Conservation (phyloP, 1,284 basidiomycete species). For the Prillingera fragicola region DNA sequence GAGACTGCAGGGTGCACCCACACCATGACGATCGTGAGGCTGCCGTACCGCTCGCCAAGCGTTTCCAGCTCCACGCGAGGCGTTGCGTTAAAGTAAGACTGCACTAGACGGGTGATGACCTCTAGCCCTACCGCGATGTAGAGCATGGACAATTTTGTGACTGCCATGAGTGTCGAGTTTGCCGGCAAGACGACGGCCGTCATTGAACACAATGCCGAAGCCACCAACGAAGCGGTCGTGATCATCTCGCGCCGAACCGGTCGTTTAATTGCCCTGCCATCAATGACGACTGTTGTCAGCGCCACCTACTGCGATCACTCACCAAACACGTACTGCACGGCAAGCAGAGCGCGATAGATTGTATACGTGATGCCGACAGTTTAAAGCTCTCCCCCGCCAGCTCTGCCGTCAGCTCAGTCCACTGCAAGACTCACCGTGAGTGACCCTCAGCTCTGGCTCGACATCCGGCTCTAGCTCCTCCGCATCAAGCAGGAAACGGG, state of each 20-base stretch:
- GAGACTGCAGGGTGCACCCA: no score
- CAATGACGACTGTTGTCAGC: background rate
- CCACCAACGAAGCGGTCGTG: slow-evolving; percentile 2
- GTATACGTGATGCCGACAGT: slow-evolving; percentile 23
- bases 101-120: slow-evolving; percentile 8
- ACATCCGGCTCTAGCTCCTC: background rate
- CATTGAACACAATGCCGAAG: slow-evolving; percentile 17
- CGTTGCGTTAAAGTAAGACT: background rate
- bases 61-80: background rate
- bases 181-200: slow-evolving; percentile 14
- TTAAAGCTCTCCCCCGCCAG: slow-evolving; percentile 13
- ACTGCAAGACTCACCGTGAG: background rate
- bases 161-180: background rate
- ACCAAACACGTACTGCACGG: slow-evolving; percentile 16
- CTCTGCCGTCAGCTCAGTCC: background rate
- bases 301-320: background rate
- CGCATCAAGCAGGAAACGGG: background rate
- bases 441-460: background rate
- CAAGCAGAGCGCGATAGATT: slow-evolving; percentile 16
- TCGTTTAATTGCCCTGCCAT: background rate
- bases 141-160: slow-evolving; percentile 21
- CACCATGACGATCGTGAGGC: slow-evolving; percentile 31
- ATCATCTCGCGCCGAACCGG: background rate
- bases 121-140: slow-evolving; percentile 23
- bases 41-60: slow-evolving; percentile 25